phyloP scores from a whole-genome alignment of 148 eudicot species.

The Vaccinium macrocarpon region DNA sequence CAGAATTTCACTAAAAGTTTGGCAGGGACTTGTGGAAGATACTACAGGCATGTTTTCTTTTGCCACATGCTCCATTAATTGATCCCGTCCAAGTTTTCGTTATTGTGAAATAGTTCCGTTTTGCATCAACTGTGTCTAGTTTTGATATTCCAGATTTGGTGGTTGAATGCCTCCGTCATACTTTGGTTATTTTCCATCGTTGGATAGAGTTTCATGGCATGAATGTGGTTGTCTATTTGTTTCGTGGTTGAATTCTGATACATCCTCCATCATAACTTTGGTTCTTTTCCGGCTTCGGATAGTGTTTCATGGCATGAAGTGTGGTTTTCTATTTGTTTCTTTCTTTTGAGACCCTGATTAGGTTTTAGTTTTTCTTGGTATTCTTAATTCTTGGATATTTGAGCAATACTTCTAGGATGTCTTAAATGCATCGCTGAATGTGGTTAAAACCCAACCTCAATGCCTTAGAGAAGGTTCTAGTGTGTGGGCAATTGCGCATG shows the following conservation, averaged over 20 bases:
- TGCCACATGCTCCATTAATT: background rate
- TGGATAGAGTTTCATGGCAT: background rate
- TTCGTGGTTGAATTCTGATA: background rate
- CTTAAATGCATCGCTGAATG: background rate
- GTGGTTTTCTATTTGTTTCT: background rate
- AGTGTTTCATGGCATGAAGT: background rate
- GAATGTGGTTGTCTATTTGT: background rate
- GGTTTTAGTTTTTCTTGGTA: background rate
- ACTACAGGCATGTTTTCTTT: background rate
- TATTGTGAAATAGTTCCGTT: background rate
- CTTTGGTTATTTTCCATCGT: background rate
- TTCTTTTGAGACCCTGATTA: background rate
- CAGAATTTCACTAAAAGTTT: background rate
- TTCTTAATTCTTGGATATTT: background rate
- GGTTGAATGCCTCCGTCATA: background rate
- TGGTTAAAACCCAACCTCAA: background rate
- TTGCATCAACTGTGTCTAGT: background rate
- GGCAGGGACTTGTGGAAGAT: background rate
- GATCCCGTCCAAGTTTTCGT: background rate
- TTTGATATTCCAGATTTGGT: background rate
- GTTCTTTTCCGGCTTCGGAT: too few species aligned
- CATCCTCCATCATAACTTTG: too few species aligned
- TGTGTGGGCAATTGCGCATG: background rate
- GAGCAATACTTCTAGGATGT: background rate
- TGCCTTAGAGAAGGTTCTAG: background rate